Evolutionary conservation across 2,329 filamentous ascomycete species (phyloP).

Genomic region (Xylariaceae sp.): DNA sequence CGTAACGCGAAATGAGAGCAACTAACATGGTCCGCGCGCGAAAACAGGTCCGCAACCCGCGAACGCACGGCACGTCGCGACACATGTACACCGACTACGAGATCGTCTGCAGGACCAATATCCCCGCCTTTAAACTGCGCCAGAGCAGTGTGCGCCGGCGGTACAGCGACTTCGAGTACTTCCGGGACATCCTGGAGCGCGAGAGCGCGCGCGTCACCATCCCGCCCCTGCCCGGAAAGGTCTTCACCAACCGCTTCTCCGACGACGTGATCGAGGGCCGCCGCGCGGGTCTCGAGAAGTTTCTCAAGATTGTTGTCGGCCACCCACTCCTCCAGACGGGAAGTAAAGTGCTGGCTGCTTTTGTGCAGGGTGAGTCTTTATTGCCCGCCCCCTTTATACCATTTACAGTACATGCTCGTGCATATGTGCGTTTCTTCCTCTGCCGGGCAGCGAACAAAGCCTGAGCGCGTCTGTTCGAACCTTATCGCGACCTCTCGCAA

Average conservation of each 20-base stretch:
- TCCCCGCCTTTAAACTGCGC: constrained; percentile 96
- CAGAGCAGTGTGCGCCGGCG: constrained; percentile 82
- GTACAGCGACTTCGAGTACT: constrained; percentile 98
- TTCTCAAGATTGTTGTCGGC: constrained; percentile 94
- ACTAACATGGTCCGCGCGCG: background rate
- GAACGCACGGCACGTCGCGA: constrained; percentile 89
- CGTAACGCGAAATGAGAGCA: background rate
- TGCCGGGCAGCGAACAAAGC: too few relatives aligned
- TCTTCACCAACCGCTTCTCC: constrained; percentile 96
- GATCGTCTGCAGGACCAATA: constrained; percentile 96
- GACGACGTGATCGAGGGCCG: constrained; percentile 97
- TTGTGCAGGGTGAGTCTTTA: constrained; percentile 76
- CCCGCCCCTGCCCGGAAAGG: constrained; percentile 90
- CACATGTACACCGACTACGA: constrained; percentile 99
- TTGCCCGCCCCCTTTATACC: background rate
- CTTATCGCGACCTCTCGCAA: background rate
- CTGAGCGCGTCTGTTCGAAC: background rate
- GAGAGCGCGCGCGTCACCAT: constrained; percentile 94
- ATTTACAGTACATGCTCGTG: background rate
- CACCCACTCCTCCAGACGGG: constrained; percentile 96
- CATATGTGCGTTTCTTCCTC: background rate
- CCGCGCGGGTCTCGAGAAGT: constrained; percentile 85
- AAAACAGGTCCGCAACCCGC: constrained; percentile 78
- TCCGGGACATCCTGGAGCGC: constrained; percentile 94
- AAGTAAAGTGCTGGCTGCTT: constrained; percentile 91